Conservation (phyloP, 306 rosid species). For the Notholithocarpus densiflorus region DNA sequence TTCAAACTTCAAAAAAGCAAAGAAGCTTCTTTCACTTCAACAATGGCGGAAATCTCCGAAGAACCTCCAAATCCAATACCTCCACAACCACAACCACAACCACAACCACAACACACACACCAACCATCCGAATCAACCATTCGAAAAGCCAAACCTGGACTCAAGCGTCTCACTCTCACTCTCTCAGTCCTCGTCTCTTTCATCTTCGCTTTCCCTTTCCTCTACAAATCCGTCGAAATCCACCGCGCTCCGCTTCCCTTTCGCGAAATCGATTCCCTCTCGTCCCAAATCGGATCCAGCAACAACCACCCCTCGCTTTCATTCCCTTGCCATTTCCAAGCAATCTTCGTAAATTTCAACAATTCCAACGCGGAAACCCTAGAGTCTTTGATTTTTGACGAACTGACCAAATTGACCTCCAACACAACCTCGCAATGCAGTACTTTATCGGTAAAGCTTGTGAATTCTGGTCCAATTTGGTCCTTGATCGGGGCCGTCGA, state of each 20-base stretch:
- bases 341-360: conserved; percentile 59
- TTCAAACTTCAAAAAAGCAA: neutral
- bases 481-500: conserved; percentile 19
- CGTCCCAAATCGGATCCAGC: conserved; percentile 50
- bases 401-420: conserved; percentile 40
- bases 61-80: conserved; percentile 21
- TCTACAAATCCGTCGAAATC: conserved; percentile 90
- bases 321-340: conserved; percentile 78
- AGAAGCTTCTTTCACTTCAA: conserved; percentile 9
- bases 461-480: conserved; percentile 36
- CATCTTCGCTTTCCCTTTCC: conserved; percentile 65
- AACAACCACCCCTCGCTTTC: conserved; percentile 19
- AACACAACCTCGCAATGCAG: conserved; percentile 44
- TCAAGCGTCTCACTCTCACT: conserved; percentile 67
- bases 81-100: neutral
- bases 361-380: conserved; percentile 21
- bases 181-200: conserved; percentile 74
- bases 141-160: conserved; percentile 75
- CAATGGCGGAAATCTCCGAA: conserved; percentile 69
- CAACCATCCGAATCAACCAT: conserved; percentile 29
- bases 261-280: conserved; percentile 58
- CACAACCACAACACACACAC: neutral
- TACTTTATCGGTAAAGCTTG: conserved; percentile 39
- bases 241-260: conserved; percentile 88
- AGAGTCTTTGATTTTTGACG: conserved; percentile 32